phyloP scores from a whole-genome alignment of 768 basidiomycete genomes.

The Imleria badia region DNA sequence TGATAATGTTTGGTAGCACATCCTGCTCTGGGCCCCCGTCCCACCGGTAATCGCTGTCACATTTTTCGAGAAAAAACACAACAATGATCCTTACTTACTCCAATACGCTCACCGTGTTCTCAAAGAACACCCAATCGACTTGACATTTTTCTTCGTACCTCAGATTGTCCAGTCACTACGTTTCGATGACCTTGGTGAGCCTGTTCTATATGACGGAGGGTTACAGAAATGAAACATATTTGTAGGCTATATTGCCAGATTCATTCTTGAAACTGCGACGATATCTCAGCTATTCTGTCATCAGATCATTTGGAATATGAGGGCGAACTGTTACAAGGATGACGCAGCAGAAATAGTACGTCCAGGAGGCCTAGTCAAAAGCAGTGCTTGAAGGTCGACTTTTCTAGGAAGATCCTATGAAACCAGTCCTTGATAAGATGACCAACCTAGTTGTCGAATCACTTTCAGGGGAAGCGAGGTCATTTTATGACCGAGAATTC shows the following conservation, averaged over 20 bases:
- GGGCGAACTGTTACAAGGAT: constrained; percentile 94
- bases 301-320: constrained; percentile 99
- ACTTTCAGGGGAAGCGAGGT: constrained; percentile 83
- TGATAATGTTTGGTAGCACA: constrained; percentile 51
- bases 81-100: constrained; percentile 78
- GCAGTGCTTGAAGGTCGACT: neutral
- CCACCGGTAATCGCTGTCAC: constrained; percentile 80
- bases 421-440: constrained; percentile 90
- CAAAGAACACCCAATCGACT: constrained; percentile 89
- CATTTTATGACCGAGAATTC: constrained; percentile 95
- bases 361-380: constrained; percentile 7
- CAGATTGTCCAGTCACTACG: constrained; percentile 97
- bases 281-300: constrained; percentile 98
- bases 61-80: constrained; percentile 83
- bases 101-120: constrained; percentile 97
- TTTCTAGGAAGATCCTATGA: constrained; percentile 88
- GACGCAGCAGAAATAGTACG: constrained; percentile 81
- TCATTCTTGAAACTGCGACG: constrained; percentile 96
- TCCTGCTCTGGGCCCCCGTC: constrained; percentile 86
- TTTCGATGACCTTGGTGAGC: constrained; percentile 79
- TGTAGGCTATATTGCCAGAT: constrained; percentile 87
- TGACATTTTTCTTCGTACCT: constrained; percentile 99
- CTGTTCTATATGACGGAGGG: neutral
- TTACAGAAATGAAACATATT: neutral
- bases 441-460: constrained; percentile 76